Base-by-base conservation (phyloP, 331 rosid species). In the Erythrophleum ivorense region DNA sequence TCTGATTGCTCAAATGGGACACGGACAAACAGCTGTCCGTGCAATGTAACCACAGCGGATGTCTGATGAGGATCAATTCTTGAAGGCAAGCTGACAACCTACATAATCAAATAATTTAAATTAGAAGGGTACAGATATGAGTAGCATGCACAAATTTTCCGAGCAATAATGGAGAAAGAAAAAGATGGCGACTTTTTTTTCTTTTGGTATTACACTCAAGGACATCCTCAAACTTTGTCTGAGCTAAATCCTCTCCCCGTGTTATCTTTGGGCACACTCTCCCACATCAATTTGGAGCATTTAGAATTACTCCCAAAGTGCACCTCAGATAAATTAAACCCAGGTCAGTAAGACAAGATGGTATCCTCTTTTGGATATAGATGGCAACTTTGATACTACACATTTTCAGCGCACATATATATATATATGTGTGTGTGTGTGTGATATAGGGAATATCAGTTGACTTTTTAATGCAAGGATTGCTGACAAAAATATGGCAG, bases 61-160 rank as follows among this genome's bases (percentile, higher is more conserved):
- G 99, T 92, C 89, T 92, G 98, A 78, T 93, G 99, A 14, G 99
- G 98, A 82, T 96, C 99, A 45, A 96, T 96, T 85, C 97, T 91
- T 80, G 98, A 85, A 3, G 99, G 97, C 75, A 96, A 84, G 87
- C 87, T 89, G 16, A 96, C 97, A 50, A 89, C 96, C 99, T 96
- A 91, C 52, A 79, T 13, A 73, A 80, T 74, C 58, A 66, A 81
- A 46, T 70, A 67, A 40, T 19, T 67, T 15, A 12, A 62, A 59
- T 80, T 69, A 75, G 68, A 67, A 19, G 6, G 24, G 49, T 8
- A 31, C 16, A 77, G 12, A 52, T 8, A 24, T 45, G 45, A 71
- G 29, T 73, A 43, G 40, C 48, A 62, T 49, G 55, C 8, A 38
- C 50, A 12, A 36, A 29, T 48, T 29, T 40, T 34, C 29, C 2